These are phyloP conservation scores for Voacanga thouarsii DNA, from an alignment of 257 asterid species.

Conservation along the genomic window DNA sequence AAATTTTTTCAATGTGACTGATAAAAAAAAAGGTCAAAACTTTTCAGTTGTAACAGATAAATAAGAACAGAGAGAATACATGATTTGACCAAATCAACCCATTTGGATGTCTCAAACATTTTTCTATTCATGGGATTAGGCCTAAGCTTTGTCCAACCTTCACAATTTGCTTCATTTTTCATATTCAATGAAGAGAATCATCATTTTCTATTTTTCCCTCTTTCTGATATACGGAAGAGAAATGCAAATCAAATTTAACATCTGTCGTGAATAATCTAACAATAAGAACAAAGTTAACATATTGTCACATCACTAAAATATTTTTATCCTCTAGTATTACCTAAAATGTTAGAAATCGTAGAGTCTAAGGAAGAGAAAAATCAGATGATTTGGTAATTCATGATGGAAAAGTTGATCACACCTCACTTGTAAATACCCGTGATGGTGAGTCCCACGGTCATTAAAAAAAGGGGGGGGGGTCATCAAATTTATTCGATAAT, in stretches of 20 bases:
- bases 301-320: no score
- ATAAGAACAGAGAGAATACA: no score
- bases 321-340: background rate
- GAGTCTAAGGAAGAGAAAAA: background rate
- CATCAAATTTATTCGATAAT: constrained; percentile 4
- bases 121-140: background rate
- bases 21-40: no score
- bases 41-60: no score
- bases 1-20: no score
- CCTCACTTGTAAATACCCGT: background rate
- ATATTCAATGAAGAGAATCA: background rate
- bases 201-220: no score
- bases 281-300: no score
- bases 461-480: background rate
- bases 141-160: background rate
- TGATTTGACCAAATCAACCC: background rate
- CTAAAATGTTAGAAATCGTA: background rate
- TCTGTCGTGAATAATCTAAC: no score
- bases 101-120: background rate
- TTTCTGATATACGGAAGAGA: no score
- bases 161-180: background rate
- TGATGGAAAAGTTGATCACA: background rate
- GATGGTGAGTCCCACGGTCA: constrained; percentile 12
- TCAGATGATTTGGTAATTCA: background rate
- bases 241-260: no score